Evolutionary conservation across 768 basidiomycete species (phyloP).

Genomic region (Neoboletus magnificus): DNA sequence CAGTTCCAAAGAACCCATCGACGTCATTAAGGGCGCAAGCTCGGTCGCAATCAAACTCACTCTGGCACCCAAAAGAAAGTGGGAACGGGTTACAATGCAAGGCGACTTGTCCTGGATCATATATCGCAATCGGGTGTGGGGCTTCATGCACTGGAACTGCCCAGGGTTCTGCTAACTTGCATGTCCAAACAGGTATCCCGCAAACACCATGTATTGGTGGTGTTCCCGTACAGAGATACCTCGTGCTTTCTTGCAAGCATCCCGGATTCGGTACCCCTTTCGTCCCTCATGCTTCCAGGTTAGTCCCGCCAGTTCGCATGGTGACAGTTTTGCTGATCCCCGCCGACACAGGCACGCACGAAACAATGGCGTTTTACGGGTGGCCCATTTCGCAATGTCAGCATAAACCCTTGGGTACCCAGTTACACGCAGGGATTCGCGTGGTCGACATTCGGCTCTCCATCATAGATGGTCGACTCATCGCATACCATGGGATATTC

Average conservation of each 20-base stretch:
- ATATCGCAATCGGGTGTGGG: constrained; percentile 51
- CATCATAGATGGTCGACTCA: constrained; percentile 56
- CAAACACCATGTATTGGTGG: constrained; percentile 45
- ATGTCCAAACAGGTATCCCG: constrained; percentile 40
- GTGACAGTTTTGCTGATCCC: not conserved
- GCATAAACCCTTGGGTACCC: constrained; percentile 54
- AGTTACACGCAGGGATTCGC: constrained; percentile 76
- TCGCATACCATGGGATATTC: constrained; percentile 78
- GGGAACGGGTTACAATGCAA: constrained; percentile 42
- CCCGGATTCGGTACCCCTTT: constrained; percentile 65
- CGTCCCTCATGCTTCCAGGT: constrained; percentile 79
- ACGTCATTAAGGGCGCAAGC: constrained; percentile 1
- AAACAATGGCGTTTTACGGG: constrained; percentile 71
- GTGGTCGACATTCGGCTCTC: constrained; percentile 80
- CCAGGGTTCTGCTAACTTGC: constrained; percentile 3
- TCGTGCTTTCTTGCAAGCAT: constrained; percentile 58
- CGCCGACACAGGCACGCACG: constrained; percentile 6
- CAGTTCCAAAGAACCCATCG: constrained; percentile 21
- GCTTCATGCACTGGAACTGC: not conserved
- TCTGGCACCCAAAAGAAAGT: constrained; percentile 35
- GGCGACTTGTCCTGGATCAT: constrained; percentile 55
- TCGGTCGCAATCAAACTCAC: constrained; percentile 21
- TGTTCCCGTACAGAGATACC: constrained; percentile 59
- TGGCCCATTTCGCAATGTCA: constrained; percentile 91
- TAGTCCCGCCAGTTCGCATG: constrained; percentile 37